These are phyloP conservation scores for Leishmania braziliensis DNA, from an alignment of 208 protist species.

Conservation along the genomic window DNA sequence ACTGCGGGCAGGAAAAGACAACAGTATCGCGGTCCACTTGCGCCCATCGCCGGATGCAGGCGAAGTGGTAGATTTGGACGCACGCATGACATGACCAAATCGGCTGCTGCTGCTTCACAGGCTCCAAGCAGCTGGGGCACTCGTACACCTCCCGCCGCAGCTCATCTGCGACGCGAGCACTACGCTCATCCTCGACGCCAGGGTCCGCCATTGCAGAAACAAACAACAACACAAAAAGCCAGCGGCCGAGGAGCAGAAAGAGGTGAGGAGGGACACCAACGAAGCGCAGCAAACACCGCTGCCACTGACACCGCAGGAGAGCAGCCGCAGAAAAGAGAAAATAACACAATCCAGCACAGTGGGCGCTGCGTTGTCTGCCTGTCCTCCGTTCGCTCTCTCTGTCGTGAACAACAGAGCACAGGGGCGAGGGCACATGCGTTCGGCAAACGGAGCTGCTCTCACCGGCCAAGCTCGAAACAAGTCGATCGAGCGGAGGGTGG, in stretches of 20 bases:
- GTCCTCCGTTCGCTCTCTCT: neutral
- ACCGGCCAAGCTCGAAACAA: neutral
- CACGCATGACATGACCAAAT: conserved; percentile 65
- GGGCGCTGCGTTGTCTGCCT: neutral
- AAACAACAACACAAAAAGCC: neutral
- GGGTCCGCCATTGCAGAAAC: neutral
- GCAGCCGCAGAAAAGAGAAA: neutral
- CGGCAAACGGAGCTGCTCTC: neutral
- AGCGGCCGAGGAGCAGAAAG: neutral
- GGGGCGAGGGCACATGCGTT: neutral
- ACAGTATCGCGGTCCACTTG: conserved; percentile 28
- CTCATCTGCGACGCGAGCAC: conserved; percentile 45
- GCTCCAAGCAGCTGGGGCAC: conserved; percentile 71
- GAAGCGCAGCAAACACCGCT: neutral
- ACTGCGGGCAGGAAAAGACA: conserved; percentile 47
- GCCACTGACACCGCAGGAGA: neutral
- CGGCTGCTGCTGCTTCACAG: conserved; percentile 48
- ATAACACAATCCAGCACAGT: neutral
- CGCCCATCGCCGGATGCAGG: conserved; percentile 70
- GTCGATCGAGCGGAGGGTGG: neutral
- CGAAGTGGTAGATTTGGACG: conserved; percentile 71
- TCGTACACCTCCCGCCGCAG: conserved; percentile 52
- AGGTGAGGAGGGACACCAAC: neutral
- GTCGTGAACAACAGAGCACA: neutral
- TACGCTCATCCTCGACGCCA: conserved; percentile 13